Evolutionary conservation across 768 basidiomycete species (phyloP).

Genomic region (Butyriboletus loyo): DNA sequence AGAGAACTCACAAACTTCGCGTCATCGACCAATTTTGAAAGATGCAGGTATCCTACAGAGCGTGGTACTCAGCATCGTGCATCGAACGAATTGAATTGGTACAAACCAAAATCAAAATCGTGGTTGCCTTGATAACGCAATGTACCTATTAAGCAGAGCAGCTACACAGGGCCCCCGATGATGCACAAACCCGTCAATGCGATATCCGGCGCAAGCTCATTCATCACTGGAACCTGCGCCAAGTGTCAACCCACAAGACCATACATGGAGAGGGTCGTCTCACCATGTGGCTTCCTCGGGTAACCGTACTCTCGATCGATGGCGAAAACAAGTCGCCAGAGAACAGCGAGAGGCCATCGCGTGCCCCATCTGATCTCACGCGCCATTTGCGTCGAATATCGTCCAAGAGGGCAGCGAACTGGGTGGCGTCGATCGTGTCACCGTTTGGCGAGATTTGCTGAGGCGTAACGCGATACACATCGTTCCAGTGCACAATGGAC

Average conservation of each 20-base stretch:
- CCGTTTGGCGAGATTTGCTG: constrained; percentile 58
- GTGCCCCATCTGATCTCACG: constrained; percentile 42
- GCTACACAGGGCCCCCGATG: not conserved
- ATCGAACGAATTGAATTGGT: not conserved
- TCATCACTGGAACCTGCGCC: constrained; percentile 80
- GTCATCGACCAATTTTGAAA: constrained; percentile 64
- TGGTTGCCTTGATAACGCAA: constrained; percentile 64
- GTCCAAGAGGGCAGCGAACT: constrained; percentile 74
- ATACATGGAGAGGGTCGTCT: constrained; percentile 10
- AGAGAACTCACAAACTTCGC: constrained; percentile 63
- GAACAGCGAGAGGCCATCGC: constrained; percentile 78
- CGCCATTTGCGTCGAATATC: constrained; percentile 60
- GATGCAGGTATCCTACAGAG: constrained; percentile 55
- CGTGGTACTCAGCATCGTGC: not conserved
- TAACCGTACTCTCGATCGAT: constrained; percentile 82
- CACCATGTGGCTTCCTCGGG: constrained; percentile 90
- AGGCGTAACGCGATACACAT: constrained; percentile 77
- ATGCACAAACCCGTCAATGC: constrained; percentile 66
- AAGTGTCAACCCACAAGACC: not conserved
- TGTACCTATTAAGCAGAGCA: constrained; percentile 5
- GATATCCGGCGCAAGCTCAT: constrained; percentile 74
- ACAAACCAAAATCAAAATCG: constrained; percentile 83
- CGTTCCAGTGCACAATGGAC: constrained; percentile 70
- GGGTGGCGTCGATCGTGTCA: constrained; percentile 81
- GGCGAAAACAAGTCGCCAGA: constrained; percentile 90